These are phyloP conservation scores for Thielaviopsis punctulata DNA, from an alignment of 2,329 filamentous ascomycete species.

Conservation along the genomic window DNA sequence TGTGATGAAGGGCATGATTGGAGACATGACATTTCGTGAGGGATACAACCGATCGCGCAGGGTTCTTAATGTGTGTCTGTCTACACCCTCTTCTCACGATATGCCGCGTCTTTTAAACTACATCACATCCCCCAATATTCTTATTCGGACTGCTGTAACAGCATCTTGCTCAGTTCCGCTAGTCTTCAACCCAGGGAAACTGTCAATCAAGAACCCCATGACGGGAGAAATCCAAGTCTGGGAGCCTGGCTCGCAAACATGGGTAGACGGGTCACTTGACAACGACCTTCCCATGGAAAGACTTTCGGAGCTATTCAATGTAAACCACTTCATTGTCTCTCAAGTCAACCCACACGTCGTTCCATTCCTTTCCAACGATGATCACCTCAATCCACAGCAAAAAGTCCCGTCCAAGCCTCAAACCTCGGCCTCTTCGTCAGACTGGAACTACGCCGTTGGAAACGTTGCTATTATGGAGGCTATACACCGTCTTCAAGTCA, in stretches of 20 bases:
- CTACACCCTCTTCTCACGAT: slow-evolving; percentile 73
- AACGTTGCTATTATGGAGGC: slow-evolving; percentile 63
- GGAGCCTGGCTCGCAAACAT: slow-evolving; percentile 71
- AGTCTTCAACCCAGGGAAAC: slow-evolving; percentile 60
- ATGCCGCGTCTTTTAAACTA: slow-evolving; percentile 80
- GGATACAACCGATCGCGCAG: slow-evolving; percentile 86
- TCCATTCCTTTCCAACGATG: slow-evolving; percentile 65
- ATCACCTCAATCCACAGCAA: slow-evolving; percentile 29
- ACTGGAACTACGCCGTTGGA: slow-evolving; percentile 51
- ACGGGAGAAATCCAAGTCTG: slow-evolving; percentile 65
- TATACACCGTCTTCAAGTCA: slow-evolving; percentile 61
- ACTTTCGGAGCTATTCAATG: slow-evolving; percentile 88
- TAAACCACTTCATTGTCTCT: slow-evolving; percentile 95
- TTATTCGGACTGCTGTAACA: slow-evolving; percentile 94
- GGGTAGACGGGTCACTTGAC: slow-evolving; percentile 90
- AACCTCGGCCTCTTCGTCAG: slow-evolving; percentile 11
- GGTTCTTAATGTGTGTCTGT: slow-evolving; percentile 88
- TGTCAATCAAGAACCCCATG: slow-evolving; percentile 70
- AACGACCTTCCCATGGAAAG: slow-evolving; percentile 85
- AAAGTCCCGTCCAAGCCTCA: background rate
- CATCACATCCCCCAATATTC: slow-evolving; percentile 79
- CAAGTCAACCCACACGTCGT: slow-evolving; percentile 93
- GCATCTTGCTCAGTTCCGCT: slow-evolving; percentile 86
- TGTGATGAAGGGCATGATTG: slow-evolving; percentile 66
- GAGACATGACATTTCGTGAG: slow-evolving; percentile 87